phyloP scores from a whole-genome alignment of 2,329 filamentous ascomycete species.

The Epichloe gansuensis region DNA sequence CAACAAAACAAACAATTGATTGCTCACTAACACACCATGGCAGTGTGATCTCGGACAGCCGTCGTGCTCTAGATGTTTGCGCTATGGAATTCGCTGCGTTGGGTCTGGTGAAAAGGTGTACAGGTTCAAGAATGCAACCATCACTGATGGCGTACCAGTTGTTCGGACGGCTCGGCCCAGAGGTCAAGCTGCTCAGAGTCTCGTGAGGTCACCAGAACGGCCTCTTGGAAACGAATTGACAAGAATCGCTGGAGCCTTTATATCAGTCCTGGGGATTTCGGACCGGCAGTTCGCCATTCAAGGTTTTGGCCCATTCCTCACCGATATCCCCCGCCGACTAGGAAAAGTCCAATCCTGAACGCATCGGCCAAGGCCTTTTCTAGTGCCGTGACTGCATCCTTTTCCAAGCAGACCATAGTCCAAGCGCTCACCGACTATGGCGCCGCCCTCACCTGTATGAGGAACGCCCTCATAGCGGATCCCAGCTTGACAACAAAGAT shows the following conservation, averaged over 20 bases:
- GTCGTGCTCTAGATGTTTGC: slow-evolving; percentile 4
- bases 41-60: slow-evolving; percentile 5
- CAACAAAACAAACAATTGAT: not conserved
- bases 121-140: slow-evolving; percentile 4
- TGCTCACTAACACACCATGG: not conserved
- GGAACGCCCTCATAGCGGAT: slow-evolving; percentile 16
- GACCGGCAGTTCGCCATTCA: slow-evolving; percentile 34
- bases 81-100: slow-evolving; percentile 3
- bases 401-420: slow-evolving; percentile 11
- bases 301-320: slow-evolving; percentile 34
- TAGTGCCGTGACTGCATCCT: slow-evolving; percentile 13
- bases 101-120: slow-evolving; percentile 4
- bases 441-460: slow-evolving; percentile 13
- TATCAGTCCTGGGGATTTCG: slow-evolving; percentile 22
- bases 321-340: slow-evolving; percentile 31
- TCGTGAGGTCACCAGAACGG: not conserved
- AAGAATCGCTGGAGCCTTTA: slow-evolving; percentile 11
- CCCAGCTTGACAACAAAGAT: slow-evolving; percentile 15
- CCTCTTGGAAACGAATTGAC: slow-evolving; percentile 3
- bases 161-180: not conserved
- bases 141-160: not conserved
- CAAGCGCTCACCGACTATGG: slow-evolving; percentile 19
- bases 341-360: slow-evolving; percentile 33
- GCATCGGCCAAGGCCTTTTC: slow-evolving; percentile 21
- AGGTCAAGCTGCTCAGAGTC: not conserved